These are phyloP conservation scores for Sugiyamaella neomexicana DNA, from an alignment of 1,139 yeast genomes.

Conservation along the genomic window DNA sequence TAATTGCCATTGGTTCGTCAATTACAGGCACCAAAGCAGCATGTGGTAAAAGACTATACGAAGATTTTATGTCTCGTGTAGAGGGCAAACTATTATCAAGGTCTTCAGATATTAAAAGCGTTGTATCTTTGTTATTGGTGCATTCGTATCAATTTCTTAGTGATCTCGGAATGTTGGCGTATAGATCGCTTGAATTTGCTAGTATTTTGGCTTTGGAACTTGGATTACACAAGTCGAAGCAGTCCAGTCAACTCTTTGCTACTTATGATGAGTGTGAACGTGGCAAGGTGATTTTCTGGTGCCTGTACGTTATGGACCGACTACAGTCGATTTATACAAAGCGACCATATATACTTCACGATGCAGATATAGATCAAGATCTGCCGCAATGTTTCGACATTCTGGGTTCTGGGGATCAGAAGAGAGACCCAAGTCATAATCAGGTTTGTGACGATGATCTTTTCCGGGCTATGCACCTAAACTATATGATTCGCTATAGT, in stretches of 20 bases:
- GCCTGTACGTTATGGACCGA: constrained; percentile 30
- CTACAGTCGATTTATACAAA: constrained; percentile 29
- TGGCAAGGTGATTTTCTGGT: constrained; percentile 31
- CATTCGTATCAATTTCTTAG: constrained; percentile 32
- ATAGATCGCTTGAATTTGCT: constrained; percentile 30
- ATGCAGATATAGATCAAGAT: constrained; percentile 29
- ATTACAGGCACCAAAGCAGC: constrained; percentile 23
- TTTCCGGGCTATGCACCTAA: constrained; percentile 26
- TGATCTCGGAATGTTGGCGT: constrained; percentile 29
- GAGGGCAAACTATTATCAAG: constrained; percentile 22
- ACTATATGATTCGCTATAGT: constrained; percentile 29
- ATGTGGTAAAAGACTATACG: constrained; percentile 26
- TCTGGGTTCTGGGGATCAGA: background rate
- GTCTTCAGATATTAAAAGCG: constrained; percentile 21
- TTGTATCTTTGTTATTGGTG: constrained; percentile 25
- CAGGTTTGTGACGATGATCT: constrained; percentile 24
- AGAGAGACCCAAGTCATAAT: no score
- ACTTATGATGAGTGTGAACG: constrained; percentile 23
- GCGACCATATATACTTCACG: constrained; percentile 29
- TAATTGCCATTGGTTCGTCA: constrained; percentile 29
- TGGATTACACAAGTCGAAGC: constrained; percentile 28
- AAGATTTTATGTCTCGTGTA: constrained; percentile 22
- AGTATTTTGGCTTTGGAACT: constrained; percentile 29
- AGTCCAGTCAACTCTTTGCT: constrained; percentile 22
- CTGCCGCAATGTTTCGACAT: constrained; percentile 21